Evolutionary conservation across 305 asterid species (phyloP).

Genomic region (Solanum hybrid): DNA sequence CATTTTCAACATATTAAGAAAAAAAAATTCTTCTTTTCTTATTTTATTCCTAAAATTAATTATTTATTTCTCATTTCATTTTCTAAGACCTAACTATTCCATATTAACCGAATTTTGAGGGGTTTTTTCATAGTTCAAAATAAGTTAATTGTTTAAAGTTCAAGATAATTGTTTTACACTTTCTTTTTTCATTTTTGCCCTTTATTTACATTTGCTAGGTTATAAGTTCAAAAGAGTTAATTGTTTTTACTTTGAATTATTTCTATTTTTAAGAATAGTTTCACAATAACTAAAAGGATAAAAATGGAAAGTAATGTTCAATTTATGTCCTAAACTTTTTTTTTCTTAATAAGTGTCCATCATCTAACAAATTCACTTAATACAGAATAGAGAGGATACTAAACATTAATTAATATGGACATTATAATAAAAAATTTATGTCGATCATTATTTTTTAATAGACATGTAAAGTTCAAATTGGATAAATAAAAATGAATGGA

Average conservation of each 20-base stretch:
- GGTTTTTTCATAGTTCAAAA: not conserved
- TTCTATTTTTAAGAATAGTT: too few relatives aligned
- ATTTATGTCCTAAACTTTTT: too few relatives aligned
- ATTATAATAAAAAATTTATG: fast-evolving
- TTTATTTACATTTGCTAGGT: not conserved
- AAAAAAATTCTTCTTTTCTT: too few relatives aligned
- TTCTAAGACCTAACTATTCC: not conserved
- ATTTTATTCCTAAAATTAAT: not conserved
- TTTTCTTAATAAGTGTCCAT: not conserved
- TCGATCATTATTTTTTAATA: too few relatives aligned
- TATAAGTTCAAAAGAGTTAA: not conserved
- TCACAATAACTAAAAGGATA: not conserved
- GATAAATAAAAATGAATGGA: too few relatives aligned
- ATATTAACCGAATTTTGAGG: not conserved
- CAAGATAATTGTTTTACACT: too few relatives aligned
- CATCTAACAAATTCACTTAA: not conserved
- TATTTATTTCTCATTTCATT: too few relatives aligned
- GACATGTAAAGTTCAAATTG: too few relatives aligned
- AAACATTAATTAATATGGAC: too few relatives aligned
- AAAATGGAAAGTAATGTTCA: not conserved
- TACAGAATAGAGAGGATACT: not conserved
- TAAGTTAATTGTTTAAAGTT: not conserved
- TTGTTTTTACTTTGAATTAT: not conserved
- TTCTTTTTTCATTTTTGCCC: not conserved
- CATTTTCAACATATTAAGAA: not conserved